Base-by-base conservation (phyloP, 768 basidiomycete genomes). In the Trametes sanguinea region DNA sequence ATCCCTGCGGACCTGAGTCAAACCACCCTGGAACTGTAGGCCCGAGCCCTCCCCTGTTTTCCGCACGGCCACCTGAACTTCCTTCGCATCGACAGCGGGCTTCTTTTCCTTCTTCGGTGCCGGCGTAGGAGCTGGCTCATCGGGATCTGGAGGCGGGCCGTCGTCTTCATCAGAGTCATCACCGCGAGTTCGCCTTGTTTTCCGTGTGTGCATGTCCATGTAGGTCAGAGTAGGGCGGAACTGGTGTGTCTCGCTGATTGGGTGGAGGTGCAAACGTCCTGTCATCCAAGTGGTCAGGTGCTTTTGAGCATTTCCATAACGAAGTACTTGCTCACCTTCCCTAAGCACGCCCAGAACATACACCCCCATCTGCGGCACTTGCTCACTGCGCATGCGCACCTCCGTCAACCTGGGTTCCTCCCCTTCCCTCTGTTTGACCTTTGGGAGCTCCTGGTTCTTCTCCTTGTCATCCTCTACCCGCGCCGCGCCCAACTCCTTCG, bases 201-300 rank as follows among this genome's bases (percentile, higher is more conserved):
- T 91, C 40, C 85, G 85, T 27, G 86, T 85, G 57, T 88, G 71
- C 61, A 84, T 74, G 71, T 94, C 93, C 63, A 94, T 79, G 75
- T 94, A 91, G 16, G 89, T 90, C 66, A 94, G 74, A 2, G 89
- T 88, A 8, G 92, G 92, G 47, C 92, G 86, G 65, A 94, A 81
- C 72, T 94, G 93, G 69, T 93, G 89, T 0, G 84, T 88, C 75
- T 91, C 84, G 63, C 76, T 82, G 69, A 94, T 83, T 42, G 91
- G 90, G 70, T 94, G 87, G 14, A 94, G 78, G 73, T 94, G 85
- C 47, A 94, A 76, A 62, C 81, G 83, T 39, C 88, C 92, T 90
- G 37, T 45, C 13, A 5, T 17, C 35, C 11, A 54, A 63, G 59
- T 68, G 62, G 50, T 48, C 56, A 52, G 57, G 35, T 60, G 35